A percentile compares a stretch with the other conserved stretches of the same genome.
Conservation (phyloP, 1,284 basidiomycete species). For the Ceratobasidium sp. region DNA sequence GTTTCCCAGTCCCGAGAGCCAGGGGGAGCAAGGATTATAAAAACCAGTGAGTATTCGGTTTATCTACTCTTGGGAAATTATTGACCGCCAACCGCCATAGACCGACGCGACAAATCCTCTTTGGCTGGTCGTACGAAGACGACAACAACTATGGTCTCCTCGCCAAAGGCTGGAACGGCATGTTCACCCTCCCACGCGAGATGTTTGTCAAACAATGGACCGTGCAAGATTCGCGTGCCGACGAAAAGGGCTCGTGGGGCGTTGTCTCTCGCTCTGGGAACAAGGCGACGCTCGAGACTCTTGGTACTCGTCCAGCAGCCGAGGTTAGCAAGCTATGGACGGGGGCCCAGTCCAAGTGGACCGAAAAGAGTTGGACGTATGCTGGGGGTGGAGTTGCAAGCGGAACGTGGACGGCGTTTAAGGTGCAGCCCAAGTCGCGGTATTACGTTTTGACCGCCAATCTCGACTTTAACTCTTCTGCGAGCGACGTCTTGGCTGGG, state of each 20-base stretch:
- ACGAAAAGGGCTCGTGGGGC: conserved; percentile 36
- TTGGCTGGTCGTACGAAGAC: conserved; percentile 39
- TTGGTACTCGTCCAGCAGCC: conserved; percentile 31
- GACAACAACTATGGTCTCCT: conserved; percentile 41
- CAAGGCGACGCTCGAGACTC: conserved; percentile 25
- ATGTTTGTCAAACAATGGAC: conserved; percentile 40
- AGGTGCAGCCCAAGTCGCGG: conserved; percentile 20
- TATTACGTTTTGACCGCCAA: conserved; percentile 35
- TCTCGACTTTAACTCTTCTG: conserved; percentile 24
- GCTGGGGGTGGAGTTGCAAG: neutral
- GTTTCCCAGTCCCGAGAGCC: conserved; percentile 25
- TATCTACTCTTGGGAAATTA: neutral
- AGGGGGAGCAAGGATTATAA: conserved; percentile 36
- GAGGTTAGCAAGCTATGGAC: conserved; percentile 23
- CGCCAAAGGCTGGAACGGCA: conserved; percentile 42
- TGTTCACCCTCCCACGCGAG: conserved; percentile 41
- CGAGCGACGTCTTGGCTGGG: conserved; percentile 11
- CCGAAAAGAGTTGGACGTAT: conserved; percentile 33
- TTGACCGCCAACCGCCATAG: neutral
- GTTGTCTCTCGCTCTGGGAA: conserved; percentile 32
- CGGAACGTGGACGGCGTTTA: conserved; percentile 20
- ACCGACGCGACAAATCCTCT: conserved; percentile 36
- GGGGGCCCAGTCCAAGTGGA: conserved; percentile 27
- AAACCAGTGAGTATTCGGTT: conserved; percentile 35
- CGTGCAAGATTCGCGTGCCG: conserved; percentile 23